A percentile compares a stretch with the other conserved stretches of the same genome.
These are phyloP conservation scores for Earliella scabrosa DNA, from an alignment of 1,284 basidiomycete genomes.

Conservation along the genomic window DNA sequence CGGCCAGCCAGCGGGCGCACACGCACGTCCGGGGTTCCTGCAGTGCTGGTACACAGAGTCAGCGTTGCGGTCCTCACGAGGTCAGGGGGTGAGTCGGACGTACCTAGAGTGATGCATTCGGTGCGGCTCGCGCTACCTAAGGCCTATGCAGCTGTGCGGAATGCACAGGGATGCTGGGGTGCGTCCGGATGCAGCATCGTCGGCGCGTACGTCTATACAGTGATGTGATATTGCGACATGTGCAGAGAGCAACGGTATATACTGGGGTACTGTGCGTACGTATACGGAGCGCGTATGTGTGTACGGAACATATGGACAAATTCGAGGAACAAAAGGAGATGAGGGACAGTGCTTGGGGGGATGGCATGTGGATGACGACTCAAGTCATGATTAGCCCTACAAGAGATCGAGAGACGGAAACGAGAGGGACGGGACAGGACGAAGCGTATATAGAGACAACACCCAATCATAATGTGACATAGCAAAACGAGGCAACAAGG, in stretches of 20 bases:
- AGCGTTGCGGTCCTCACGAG: background rate
- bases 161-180: background rate
- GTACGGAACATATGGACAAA: slow-evolving; percentile 9
- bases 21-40: background rate
- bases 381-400: slow-evolving; percentile 15
- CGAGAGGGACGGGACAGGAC: background rate
- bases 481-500: slow-evolving; percentile 12
- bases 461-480: slow-evolving; percentile 18
- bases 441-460: slow-evolving; percentile 23
- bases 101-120: background rate
- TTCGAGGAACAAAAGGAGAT: background rate
- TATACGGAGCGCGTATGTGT: slow-evolving; percentile 1
- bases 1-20: background rate
- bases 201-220: background rate
- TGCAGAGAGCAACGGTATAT: slow-evolving; percentile 15
- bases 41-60: background rate
- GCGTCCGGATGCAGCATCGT: background rate
- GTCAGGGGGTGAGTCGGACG: background rate
- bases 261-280: slow-evolving; percentile 10
- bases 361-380: slow-evolving; percentile 10
- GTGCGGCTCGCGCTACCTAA: background rate
- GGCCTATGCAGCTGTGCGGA: background rate
- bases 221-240: slow-evolving; percentile 17
- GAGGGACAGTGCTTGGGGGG: background rate
- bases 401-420: slow-evolving; percentile 3